A percentile compares a stretch with the other conserved stretches of the same genome.
Evolutionary conservation across 2,329 filamentous ascomycete species (phyloP).

Genomic region (Paramyrothecium roridum): DNA sequence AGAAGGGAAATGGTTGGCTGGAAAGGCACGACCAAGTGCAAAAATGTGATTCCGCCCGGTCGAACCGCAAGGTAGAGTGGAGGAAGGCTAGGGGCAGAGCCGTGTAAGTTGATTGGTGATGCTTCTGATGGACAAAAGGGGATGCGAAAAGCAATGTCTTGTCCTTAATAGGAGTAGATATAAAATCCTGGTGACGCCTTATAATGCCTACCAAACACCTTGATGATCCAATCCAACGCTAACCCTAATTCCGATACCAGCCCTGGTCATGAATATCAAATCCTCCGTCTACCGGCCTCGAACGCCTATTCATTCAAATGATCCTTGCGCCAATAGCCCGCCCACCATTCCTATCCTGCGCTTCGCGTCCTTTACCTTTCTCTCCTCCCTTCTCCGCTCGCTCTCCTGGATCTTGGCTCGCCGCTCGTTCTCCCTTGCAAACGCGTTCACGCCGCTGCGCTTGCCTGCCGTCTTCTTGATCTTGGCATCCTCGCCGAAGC

Average conservation of each 20-base stretch:
- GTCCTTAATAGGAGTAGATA: too few species aligned
- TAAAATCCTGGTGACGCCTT: too few species aligned
- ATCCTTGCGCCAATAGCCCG: conserved; percentile 54
- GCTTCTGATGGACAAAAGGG: too few species aligned
- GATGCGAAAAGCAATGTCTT: too few species aligned
- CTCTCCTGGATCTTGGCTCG: conserved; percentile 51
- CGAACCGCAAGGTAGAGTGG: conserved; percentile 4
- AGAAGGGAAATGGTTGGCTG: too few species aligned
- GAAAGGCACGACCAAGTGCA: conserved; percentile 1
- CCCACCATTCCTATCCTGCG: conserved; percentile 54
- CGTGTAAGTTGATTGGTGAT: too few species aligned
- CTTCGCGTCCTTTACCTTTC: conserved; percentile 55
- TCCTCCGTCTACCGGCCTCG: background rate
- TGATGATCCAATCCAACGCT: background rate
- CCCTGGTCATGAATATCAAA: background rate
- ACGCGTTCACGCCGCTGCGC: conserved; percentile 58
- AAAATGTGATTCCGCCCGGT: conserved; percentile 6
- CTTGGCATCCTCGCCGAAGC: conserved; percentile 47
- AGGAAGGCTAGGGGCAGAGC: too few species aligned
- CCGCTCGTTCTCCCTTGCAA: conserved; percentile 57
- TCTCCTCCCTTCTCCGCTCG: conserved; percentile 56
- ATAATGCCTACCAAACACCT: too few species aligned
- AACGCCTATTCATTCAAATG: conserved; percentile 28
- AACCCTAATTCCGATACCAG: background rate
- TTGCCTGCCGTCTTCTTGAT: conserved; percentile 60